phyloP scores from a whole-genome alignment of 2,329 filamentous ascomycete genomes.

The Furcasterigmium sp. region DNA sequence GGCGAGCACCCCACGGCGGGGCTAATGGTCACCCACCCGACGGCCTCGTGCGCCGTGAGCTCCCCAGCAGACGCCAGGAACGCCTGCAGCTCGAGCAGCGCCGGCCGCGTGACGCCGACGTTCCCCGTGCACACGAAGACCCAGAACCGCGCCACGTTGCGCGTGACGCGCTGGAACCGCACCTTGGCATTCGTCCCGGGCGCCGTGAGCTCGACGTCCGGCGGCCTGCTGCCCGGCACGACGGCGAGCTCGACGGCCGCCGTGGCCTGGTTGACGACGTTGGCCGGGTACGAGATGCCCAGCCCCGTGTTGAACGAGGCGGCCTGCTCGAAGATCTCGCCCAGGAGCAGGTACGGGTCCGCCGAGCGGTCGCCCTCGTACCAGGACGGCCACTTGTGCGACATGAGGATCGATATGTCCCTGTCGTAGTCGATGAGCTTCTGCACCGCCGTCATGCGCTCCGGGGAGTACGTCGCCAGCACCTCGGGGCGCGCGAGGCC shows the following conservation, averaged over 20 bases:
- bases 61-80: constrained; percentile 8
- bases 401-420: constrained; percentile 31
- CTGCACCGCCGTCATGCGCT: constrained; percentile 27
- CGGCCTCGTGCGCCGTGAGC: constrained; percentile 20
- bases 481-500: constrained; percentile 21
- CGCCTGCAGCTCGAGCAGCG: constrained; percentile 11
- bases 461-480: constrained; percentile 30
- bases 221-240: constrained; percentile 35
- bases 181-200: constrained; percentile 38
- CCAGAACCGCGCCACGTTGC: constrained; percentile 35
- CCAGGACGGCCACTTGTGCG: constrained; percentile 29
- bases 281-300: constrained; percentile 48
- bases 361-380: constrained; percentile 33
- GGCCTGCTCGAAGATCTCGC: constrained; percentile 51
- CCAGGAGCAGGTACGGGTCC: constrained; percentile 41
- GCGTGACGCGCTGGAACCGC: constrained; percentile 36
- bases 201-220: constrained; percentile 37
- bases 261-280: constrained; percentile 38
- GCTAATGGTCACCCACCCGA: constrained; percentile 41
- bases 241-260: constrained; percentile 14
- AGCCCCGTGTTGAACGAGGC: constrained; percentile 57
- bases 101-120: constrained; percentile 14
- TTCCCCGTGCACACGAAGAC: constrained; percentile 35
- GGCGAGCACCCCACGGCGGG: constrained; percentile 34
- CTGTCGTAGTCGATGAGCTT: constrained; percentile 33